Conservation (phyloP, 2,329 filamentous ascomycete genomes). For the Xylaria sp. region DNA sequence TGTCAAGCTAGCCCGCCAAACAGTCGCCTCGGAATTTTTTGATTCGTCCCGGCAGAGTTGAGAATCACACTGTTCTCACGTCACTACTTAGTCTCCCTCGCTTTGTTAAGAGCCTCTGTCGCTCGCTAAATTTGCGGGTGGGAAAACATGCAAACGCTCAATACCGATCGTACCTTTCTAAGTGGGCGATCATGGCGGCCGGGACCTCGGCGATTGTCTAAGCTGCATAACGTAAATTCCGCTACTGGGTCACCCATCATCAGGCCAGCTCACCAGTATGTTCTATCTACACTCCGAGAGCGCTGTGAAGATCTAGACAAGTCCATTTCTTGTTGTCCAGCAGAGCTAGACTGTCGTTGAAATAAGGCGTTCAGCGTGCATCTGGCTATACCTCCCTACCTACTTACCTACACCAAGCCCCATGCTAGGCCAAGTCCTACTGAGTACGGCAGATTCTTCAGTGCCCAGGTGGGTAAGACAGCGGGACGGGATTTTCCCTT, state of each 20-base stretch:
- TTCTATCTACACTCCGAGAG: too few relatives aligned
- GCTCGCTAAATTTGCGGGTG: background rate
- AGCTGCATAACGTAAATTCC: background rate
- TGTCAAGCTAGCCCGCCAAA: conserved; percentile 13
- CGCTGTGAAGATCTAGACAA: too few relatives aligned
- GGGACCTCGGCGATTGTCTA: background rate
- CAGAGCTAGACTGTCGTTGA: too few relatives aligned
- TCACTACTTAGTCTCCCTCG: conserved; percentile 10
- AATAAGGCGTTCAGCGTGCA: too few relatives aligned
- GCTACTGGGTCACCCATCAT: background rate
- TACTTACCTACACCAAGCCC: too few relatives aligned
- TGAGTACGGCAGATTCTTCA: background rate
- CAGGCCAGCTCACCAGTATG: too few relatives aligned
- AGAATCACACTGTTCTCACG: conserved; percentile 21
- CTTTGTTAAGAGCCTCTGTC: too few relatives aligned
- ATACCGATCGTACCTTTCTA: background rate
- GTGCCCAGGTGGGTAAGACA: conserved; percentile 14
- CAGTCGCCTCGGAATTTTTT: conserved; percentile 11
- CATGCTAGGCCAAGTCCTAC: conserved; percentile 18
- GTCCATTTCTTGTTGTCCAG: too few relatives aligned
- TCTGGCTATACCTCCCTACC: too few relatives aligned
- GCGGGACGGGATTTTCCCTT: conserved; percentile 20
- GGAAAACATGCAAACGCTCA: background rate
- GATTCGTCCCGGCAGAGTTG: conserved; percentile 17
- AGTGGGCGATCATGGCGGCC: background rate